Evolutionary conservation across 129 eudicot species (phyloP).

Genomic region (Silybum marianum): DNA sequence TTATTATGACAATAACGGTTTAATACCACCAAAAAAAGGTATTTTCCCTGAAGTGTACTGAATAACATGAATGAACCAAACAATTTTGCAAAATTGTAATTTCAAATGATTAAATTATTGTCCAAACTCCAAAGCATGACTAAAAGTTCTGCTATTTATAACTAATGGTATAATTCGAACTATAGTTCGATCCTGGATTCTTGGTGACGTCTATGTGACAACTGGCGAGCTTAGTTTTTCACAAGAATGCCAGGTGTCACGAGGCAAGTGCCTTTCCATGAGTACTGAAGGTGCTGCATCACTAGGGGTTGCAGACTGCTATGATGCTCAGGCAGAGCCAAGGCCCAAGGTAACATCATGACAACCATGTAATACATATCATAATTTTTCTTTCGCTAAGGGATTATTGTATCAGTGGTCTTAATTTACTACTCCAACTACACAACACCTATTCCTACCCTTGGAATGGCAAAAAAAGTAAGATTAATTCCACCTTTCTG

Average conservation of each 20-base stretch:
- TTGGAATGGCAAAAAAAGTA: not conserved
- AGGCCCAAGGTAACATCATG: too few species aligned
- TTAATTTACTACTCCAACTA: not conserved
- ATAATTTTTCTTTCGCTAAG: not conserved
- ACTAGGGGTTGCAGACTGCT: not conserved
- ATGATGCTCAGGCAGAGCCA: too few species aligned
- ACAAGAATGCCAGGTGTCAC: not conserved
- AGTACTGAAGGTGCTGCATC: not conserved
- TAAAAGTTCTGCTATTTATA: not conserved
- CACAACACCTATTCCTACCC: not conserved
- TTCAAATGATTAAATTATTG: not conserved
- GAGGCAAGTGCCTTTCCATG: not conserved
- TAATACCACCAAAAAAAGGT: not conserved
- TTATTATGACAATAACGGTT: conserved; percentile 4
- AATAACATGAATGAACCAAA: not conserved
- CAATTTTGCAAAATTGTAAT: not conserved
- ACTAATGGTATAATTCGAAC: not conserved
- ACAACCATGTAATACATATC: too few species aligned
- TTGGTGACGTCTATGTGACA: not conserved
- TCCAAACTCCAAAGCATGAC: not conserved
- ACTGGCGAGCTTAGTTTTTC: not conserved
- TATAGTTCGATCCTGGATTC: not conserved
- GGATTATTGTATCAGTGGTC: not conserved
- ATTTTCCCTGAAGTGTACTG: not conserved
- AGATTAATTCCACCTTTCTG: not conserved